Percentiles rank a stretch among this genome's conserved stretches.
Conservation (phyloP, 169 alveolate species). For the Eimeria maxima region DNA sequence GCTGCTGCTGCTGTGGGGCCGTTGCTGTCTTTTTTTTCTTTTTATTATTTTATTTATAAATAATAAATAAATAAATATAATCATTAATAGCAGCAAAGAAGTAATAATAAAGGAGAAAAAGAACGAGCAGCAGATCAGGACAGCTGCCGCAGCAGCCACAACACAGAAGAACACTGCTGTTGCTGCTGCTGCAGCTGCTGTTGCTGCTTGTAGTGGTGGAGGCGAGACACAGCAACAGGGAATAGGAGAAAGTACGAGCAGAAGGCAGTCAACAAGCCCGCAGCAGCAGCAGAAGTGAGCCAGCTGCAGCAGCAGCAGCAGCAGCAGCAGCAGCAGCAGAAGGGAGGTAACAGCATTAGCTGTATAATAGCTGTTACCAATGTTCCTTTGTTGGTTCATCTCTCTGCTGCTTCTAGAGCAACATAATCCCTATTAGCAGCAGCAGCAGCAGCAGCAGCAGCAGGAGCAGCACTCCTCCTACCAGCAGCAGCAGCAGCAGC, state of each 20-base stretch:
- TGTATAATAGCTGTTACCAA: no score
- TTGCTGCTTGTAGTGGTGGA: background rate
- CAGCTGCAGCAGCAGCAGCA: slow-evolving; percentile 39
- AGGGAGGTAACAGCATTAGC: no score
- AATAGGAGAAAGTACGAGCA: no score
- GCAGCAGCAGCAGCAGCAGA: background rate
- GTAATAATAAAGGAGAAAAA: background rate
- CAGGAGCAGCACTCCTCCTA: background rate
- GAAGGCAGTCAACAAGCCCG: background rate
- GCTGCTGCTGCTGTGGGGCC: slow-evolving; percentile 57
- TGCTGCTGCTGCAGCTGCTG: background rate
- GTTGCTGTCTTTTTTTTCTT: background rate
- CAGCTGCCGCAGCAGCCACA: slow-evolving; percentile 30
- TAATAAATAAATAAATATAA: background rate
- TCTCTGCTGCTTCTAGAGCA: background rate
- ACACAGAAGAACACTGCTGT: background rate
- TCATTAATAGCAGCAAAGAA: background rate
- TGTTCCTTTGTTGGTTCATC: no score
- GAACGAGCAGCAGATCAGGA: background rate
- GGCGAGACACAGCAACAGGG: background rate
- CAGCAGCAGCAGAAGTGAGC: background rate
- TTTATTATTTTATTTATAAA: background rate
- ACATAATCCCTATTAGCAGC: background rate
- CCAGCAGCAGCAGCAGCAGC: slow-evolving; percentile 62
- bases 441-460: slow-evolving; percentile 35